Percentiles rank a stretch among this genome's conserved stretches.
phyloP scores from a whole-genome alignment of 2,329 filamentous ascomycete genomes.

The Cryphonectria radicalis region DNA sequence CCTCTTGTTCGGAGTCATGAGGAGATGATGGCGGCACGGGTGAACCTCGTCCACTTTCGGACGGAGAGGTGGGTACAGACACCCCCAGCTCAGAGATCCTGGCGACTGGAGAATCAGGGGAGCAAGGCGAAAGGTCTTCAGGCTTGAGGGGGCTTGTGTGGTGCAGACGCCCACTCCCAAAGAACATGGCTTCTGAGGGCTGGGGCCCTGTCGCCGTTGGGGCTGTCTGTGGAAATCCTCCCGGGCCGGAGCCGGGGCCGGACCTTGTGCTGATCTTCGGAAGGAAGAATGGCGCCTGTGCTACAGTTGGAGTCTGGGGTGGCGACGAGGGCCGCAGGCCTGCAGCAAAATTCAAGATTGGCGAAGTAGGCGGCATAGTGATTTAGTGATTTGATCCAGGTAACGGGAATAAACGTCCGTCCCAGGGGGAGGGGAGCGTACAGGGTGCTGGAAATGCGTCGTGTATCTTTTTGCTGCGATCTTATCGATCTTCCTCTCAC shows the following conservation, averaged over 20 bases:
- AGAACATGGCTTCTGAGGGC: constrained; percentile 36
- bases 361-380: constrained; percentile 44
- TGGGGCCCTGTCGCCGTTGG: constrained; percentile 33
- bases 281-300: constrained; percentile 36
- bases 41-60: constrained; percentile 32
- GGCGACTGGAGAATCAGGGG: constrained; percentile 41
- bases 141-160: constrained; percentile 40
- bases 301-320: constrained; percentile 46
- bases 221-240: constrained; percentile 26
- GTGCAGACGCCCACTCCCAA: constrained; percentile 40
- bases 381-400: background rate
- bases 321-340: constrained; percentile 47
- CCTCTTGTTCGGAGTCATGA: background rate
- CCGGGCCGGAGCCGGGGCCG: constrained; percentile 22
- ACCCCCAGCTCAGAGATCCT: constrained; percentile 34
- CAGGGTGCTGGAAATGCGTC: constrained; percentile 11
- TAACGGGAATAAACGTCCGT: constrained; percentile 8
- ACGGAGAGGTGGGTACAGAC: constrained; percentile 32
- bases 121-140: constrained; percentile 45
- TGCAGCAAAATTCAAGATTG: constrained; percentile 41
- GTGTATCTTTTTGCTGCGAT: constrained; percentile 25
- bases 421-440: background rate
- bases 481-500: constrained; percentile 34
- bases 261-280: constrained; percentile 35
- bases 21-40: constrained; percentile 30